These are phyloP conservation scores for Steccherinum ochraceum DNA, from an alignment of 768 basidiomycete species.

Conservation along the genomic window DNA sequence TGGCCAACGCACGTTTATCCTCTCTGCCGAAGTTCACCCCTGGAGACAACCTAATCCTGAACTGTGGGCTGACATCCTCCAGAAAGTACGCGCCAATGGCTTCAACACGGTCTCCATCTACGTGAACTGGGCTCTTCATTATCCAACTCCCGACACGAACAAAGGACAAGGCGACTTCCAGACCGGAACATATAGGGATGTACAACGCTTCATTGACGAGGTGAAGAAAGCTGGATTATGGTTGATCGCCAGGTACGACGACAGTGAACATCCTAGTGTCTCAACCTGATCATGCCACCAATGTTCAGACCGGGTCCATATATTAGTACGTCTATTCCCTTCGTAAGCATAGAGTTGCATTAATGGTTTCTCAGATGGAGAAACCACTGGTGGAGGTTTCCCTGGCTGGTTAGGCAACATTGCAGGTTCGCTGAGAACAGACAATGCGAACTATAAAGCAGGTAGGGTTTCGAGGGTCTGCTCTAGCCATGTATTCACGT, in stretches of 20 bases:
- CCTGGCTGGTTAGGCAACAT: conserved; percentile 56
- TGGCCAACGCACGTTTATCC: conserved; percentile 50
- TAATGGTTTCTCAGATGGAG: conserved; percentile 29
- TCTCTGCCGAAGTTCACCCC: conserved; percentile 59
- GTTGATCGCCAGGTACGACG: conserved; percentile 44
- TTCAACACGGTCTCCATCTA: conserved; percentile 59
- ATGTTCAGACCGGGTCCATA: conserved; percentile 52
- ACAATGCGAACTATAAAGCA: conserved; percentile 41
- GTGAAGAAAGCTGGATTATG: conserved; percentile 47
- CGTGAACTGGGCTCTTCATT: conserved; percentile 53
- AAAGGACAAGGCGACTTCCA: conserved; percentile 42
- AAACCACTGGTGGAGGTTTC: conserved; percentile 51
- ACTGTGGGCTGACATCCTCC: conserved; percentile 53
- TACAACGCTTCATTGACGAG: conserved; percentile 47
- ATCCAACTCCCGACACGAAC: conserved; percentile 40
- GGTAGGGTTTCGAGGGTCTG: conserved; percentile 16
- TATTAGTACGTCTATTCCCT: conserved; percentile 33
- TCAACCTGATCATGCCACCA: background rate
- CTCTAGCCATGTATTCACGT: background rate
- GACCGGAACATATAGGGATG: conserved; percentile 41
- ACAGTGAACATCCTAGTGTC: background rate
- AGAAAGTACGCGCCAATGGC: conserved; percentile 57
- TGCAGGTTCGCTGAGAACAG: conserved; percentile 41
- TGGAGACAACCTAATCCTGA: conserved; percentile 44
- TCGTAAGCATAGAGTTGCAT: background rate